Base-by-base conservation (phyloP, 2,329 filamentous ascomycete species). In the Alternaria sp. region DNA sequence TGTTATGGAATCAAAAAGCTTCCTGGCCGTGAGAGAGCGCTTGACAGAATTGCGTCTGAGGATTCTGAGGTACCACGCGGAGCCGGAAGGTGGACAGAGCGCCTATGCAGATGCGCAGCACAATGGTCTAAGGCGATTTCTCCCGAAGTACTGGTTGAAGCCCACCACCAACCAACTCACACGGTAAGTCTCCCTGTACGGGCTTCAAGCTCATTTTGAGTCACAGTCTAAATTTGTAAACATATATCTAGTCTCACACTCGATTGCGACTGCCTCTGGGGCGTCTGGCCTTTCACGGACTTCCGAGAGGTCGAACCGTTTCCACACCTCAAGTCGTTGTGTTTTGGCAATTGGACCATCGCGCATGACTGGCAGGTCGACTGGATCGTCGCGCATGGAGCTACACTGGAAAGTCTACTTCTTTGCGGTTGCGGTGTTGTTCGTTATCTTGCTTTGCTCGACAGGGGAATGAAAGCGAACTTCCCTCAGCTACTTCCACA, bases 351-450 rank as follows among this genome's bases (percentile, higher is more conserved):
- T 2, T 82, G 79, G 19, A 74, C 78, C 4, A 84, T 86, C 51
- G 76, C 77, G 5, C 77, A 84, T 32, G 78, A 84, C 19, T 81
- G 79, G 75, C 83, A 86, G 57, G 68, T 85, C 0, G 80, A 82
- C 10, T 86, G 83, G 83, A 79, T 86, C 5, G 61, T 81, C 0
- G 77, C 77, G 0, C 74, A 85, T 4, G 74, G 69, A 5, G 12
- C 61, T 0, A 83, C 82, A 0, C 72, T 86, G 0, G 64, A 79
- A 13, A 77, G 81, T 44, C 68, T 86, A 1, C 78, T 82, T 12
- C 72, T 86, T 0, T 82, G 84, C 45, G 73, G 82, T 57, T 85
- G 83, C 56, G 74, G 78, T 0, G 82, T 83, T 21, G 55, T 75
- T 15, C 67, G 47, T 19, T 52, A 54, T 26, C n/a, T 51, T 9